Evolutionary conservation across 208 protist species (phyloP).

Genomic region (Herpetomonas tarakana): DNA sequence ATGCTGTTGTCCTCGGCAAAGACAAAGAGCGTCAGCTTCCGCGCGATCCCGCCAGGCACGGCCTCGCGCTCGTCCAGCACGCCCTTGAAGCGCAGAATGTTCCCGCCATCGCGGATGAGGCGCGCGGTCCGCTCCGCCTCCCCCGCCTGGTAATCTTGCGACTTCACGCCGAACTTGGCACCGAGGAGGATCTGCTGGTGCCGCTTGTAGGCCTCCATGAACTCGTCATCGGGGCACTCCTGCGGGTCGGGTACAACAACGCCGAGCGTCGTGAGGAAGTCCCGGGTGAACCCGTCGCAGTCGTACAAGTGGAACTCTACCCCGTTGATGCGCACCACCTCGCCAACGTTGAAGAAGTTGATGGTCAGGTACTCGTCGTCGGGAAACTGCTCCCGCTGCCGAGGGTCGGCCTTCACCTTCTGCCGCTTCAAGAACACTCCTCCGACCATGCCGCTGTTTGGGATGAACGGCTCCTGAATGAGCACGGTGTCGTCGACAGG

Average conservation of each 20-base stretch:
- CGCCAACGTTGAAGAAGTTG: conserved; percentile 92
- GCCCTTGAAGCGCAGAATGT: conserved; percentile 95
- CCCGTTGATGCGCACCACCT: conserved; percentile 88
- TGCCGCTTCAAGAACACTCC: conserved; percentile 93
- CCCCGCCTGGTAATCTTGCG: conserved; percentile 52
- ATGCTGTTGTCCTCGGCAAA: conserved; percentile 96
- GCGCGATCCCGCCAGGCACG: conserved; percentile 59
- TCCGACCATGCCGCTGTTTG: conserved; percentile 95
- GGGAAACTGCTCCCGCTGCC: conserved; percentile 79
- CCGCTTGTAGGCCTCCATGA: conserved; percentile 57
- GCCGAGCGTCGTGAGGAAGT: conserved; percentile 84
- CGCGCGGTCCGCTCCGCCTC: conserved; percentile 67
- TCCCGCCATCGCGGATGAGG: conserved; percentile 93
- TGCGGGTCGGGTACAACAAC: conserved; percentile 51
- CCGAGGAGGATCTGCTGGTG: conserved; percentile 46
- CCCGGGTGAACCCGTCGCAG: conserved; percentile 91
- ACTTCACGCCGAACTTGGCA: conserved; percentile 61
- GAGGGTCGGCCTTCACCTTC: conserved; percentile 64
- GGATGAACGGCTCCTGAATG: conserved; percentile 88
- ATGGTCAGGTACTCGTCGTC: conserved; percentile 79
- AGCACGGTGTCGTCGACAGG: conserved; percentile 93
- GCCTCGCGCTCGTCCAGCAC: conserved; percentile 72
- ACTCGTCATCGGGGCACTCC: conserved; percentile 62
- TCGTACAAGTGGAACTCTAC: conserved; percentile 93
- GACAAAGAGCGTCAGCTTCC: conserved; percentile 92